Conservation (phyloP, 345 rosid species). For the Atalantia buxifolia region DNA sequence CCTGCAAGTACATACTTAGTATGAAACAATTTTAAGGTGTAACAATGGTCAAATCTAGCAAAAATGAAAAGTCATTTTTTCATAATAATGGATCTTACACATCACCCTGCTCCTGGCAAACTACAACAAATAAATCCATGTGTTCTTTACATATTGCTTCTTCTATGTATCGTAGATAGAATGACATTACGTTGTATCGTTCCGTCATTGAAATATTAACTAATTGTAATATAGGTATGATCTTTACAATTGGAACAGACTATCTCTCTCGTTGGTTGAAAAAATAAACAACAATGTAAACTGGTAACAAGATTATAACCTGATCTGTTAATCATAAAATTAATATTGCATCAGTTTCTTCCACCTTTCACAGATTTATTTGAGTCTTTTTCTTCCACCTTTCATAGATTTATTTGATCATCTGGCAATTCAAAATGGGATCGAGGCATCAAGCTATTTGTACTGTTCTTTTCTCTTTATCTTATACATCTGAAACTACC, state of each 20-base stretch:
- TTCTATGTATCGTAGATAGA: too few species aligned
- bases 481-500: neutral
- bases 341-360: too few species aligned
- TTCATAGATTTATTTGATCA: neutral
- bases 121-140: neutral
- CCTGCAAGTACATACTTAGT: neutral
- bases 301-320: neutral
- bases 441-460: neutral
- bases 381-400: neutral
- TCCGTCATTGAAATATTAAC: too few species aligned
- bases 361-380: neutral
- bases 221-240: too few species aligned
- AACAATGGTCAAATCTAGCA: too few species aligned
- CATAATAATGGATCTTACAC: neutral
- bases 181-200: too few species aligned
- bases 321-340: neutral
- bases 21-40: neutral
- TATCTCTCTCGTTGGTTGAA: neutral
- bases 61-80: too few species aligned
- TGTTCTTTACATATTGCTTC: neutral
- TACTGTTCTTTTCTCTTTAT: neutral
- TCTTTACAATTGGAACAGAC: neutral
- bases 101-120: neutral
- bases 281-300: neutral
- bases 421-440: neutral